Conservation (phyloP, 495 filamentous ascomycete genomes). For the Aspergillus cavernicola region DNA sequence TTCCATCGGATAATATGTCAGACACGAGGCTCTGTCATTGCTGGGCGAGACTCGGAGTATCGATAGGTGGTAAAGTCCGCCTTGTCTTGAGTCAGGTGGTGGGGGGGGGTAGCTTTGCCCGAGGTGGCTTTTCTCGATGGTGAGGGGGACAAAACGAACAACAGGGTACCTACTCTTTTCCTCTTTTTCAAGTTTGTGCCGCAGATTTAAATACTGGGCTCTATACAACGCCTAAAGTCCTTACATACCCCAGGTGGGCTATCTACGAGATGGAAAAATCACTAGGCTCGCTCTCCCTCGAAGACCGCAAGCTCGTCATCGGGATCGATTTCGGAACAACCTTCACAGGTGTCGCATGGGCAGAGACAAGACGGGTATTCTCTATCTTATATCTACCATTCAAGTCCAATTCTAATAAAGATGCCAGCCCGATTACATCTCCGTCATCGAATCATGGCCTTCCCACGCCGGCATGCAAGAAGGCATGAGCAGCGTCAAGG, state of each 20-base stretch:
- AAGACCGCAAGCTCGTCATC: conserved; percentile 24
- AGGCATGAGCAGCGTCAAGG: conserved; percentile 33
- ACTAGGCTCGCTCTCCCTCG: not conserved
- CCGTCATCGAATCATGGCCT: conserved; percentile 19
- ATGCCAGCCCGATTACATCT: conserved; percentile 17
- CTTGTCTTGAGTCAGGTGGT: too few relatives aligned
- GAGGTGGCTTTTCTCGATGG: too few relatives aligned
- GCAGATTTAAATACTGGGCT: too few relatives aligned
- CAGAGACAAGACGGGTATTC: conserved; percentile 22
- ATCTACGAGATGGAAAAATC: conserved; percentile 6
- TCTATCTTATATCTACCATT: conserved; percentile 1
- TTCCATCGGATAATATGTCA: not conserved
- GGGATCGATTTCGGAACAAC: conserved; percentile 48
- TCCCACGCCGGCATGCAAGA: conserved; percentile 1
- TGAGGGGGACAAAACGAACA: too few relatives aligned
- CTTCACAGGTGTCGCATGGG: conserved; percentile 49
- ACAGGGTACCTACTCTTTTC: too few relatives aligned
- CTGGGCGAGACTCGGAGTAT: too few relatives aligned
- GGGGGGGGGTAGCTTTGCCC: too few relatives aligned
- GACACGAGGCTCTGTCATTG: not conserved
- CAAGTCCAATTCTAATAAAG: conserved; percentile 17
- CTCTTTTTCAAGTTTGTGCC: too few relatives aligned
- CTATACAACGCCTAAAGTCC: too few relatives aligned
- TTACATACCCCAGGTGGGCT: too few relatives aligned
- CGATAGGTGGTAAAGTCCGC: too few relatives aligned